Evolutionary conservation across 192 early-diverging fungal genomes (phyloP), one percentile per base, ranked within the genome.

Genomic region (Coemansia sp.): DNA sequence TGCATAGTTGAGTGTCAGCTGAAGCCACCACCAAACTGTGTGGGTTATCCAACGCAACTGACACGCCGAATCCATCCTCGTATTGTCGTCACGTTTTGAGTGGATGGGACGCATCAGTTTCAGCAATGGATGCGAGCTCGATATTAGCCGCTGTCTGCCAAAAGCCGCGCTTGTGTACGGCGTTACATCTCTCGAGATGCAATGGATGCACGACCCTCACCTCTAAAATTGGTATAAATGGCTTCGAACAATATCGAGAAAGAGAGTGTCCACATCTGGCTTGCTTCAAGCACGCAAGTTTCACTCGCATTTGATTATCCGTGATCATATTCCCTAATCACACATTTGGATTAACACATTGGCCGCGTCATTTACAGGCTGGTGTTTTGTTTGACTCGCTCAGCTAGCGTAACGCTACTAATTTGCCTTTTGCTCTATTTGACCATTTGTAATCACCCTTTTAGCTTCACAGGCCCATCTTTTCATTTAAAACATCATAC

Each of bases 201-300:
- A 35, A 73, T 73, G 71, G 71, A 73, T 73, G 48, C 71, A 65
- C 43, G 64, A 67, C 64, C 32, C 71, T 73, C 71, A 73, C 71
- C 71, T 73, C 65, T 73, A 67, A 59, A 51, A 59, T 60, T 57
- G 39, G 63, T 57, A 72, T 65, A 66, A 64, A 59, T 72, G 54
- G 63, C 48, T 59, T 59, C 59, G 59, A 72, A 58, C 70, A 47
- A 65, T 25, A 66, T 62, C 60, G 60, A 62, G 60, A 62, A 62
- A 52, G 50, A 52, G 50, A 62, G 50, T 62, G 48, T 37, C 60
- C 48, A 52, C 29, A 8, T 32, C 21, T n/a, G 29, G 55, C 15
- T 17, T n/a, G 55, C 55, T 37, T 37, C 29, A 22, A n/a, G 48
- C 48, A n/a, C 4, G 48, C 35, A 57, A 32, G 55, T 57, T 57